phyloP scores from a whole-genome alignment of 1,284 basidiomycete species.

The Ganoderma multipileum region DNA sequence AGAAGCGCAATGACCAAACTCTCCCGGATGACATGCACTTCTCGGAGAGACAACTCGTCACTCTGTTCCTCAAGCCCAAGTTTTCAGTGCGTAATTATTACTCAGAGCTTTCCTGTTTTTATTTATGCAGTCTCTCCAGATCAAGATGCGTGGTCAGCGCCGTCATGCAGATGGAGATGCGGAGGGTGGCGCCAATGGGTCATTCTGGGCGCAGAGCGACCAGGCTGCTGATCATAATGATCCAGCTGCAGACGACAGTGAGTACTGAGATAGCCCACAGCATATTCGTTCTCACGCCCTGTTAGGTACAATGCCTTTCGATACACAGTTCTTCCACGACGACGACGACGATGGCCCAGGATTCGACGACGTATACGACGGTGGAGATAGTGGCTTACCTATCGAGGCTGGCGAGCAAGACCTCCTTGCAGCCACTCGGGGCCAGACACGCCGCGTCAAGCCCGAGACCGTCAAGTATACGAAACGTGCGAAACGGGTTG shows the following conservation, averaged over 20 bases:
- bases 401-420: conserved; percentile 83
- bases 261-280: conserved; percentile 31
- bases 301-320: conserved; percentile 65
- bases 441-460: conserved; percentile 79
- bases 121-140: conserved; percentile 45
- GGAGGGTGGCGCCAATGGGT: conserved; percentile 90
- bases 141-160: conserved; percentile 81
- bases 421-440: conserved; percentile 82
- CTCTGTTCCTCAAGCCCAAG: conserved; percentile 95
- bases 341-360: conserved; percentile 87
- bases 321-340: conserved; percentile 97
- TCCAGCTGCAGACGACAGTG: conserved; percentile 71
- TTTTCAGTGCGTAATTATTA: conserved; percentile 70
- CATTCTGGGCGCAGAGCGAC: conserved; percentile 95
- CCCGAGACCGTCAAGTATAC: conserved; percentile 96
- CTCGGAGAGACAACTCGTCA: conserved; percentile 86
- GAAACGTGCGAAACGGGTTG: conserved; percentile 95
- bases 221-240: conserved; percentile 61
- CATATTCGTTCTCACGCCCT: background rate
- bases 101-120: conserved; percentile 6
- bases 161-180: conserved; percentile 62
- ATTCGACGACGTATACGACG: conserved; percentile 75
- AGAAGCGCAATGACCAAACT: conserved; percentile 77
- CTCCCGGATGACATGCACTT: conserved; percentile 99
- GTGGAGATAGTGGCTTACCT: conserved; percentile 52